phyloP scores from a whole-genome alignment of 345 rosid genomes.

The Erucastrum elatum region DNA sequence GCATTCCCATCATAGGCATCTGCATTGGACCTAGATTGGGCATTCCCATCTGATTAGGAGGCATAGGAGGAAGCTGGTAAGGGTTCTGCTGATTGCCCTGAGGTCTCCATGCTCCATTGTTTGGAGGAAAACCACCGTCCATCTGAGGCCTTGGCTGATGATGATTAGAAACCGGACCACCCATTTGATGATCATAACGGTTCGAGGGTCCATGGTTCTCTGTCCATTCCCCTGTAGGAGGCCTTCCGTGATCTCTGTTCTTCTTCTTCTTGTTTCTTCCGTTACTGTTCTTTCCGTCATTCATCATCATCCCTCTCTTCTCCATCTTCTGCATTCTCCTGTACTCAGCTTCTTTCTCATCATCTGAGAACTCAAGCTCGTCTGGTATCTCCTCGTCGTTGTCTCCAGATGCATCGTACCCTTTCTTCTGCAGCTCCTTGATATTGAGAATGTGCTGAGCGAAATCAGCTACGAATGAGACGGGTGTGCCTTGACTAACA shows the following conservation, averaged over 20 bases:
- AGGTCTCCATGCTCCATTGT: constrained; percentile 49
- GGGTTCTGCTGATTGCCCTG: constrained; percentile 51
- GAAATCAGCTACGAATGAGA: constrained; percentile 80
- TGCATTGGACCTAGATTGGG: constrained; percentile 28
- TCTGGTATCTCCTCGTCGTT: constrained; percentile 85
- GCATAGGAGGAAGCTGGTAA: constrained; percentile 31
- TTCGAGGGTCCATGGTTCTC: constrained; percentile 38
- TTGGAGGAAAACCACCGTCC: constrained; percentile 48
- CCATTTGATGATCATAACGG: constrained; percentile 36
- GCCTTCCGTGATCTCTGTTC: constrained; percentile 48
- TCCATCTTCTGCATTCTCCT: constrained; percentile 63
- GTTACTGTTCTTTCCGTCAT: constrained; percentile 47
- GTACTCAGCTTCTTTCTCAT: constrained; percentile 88
- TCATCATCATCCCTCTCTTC: constrained; percentile 57
- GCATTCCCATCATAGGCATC: too few relatives aligned
- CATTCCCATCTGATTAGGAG: constrained; percentile 44
- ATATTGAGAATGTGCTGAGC: constrained; percentile 71
- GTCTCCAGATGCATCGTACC: constrained; percentile 95
- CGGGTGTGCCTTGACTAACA: constrained; percentile 55
- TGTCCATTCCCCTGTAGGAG: too few relatives aligned
- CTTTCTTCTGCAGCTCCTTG: constrained; percentile 77
- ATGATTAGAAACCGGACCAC: constrained; percentile 22
- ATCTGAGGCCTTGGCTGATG: constrained; percentile 42
- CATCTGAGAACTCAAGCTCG: constrained; percentile 91
- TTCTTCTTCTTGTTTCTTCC: constrained; percentile 57